phyloP scores from a whole-genome alignment of 148 eudicot species.

The Diospyros kaki region DNA sequence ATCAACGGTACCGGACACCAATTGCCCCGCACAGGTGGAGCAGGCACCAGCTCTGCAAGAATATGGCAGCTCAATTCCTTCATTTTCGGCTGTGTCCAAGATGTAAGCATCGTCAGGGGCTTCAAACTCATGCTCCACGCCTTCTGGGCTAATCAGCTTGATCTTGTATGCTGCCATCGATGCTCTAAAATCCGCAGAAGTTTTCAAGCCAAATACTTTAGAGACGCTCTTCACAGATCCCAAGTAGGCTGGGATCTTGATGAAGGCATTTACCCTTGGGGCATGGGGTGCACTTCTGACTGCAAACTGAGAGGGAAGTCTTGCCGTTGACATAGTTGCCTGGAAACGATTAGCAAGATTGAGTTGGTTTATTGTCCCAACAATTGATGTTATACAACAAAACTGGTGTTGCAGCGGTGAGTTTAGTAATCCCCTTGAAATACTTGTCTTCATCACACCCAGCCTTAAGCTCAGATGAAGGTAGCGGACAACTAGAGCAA shows the following conservation, averaged over 20 bases:
- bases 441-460: too few relatives aligned
- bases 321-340: slow-evolving; percentile 48
- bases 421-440: too few relatives aligned
- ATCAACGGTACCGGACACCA: slow-evolving; percentile 56
- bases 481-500: too few relatives aligned
- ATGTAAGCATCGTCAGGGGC: slow-evolving; percentile 72
- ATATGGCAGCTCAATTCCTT: slow-evolving; percentile 77
- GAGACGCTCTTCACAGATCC: slow-evolving; percentile 31
- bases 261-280: slow-evolving; percentile 12
- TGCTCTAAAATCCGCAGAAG: slow-evolving; percentile 23
- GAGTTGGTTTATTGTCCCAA: neutral
- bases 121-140: slow-evolving; percentile 58
- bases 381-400: too few relatives aligned
- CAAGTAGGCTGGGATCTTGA: slow-evolving; percentile 36
- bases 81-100: slow-evolving; percentile 73
- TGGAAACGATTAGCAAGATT: slow-evolving; percentile 16
- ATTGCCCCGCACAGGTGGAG: slow-evolving; percentile 78
- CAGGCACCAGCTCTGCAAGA: slow-evolving; percentile 94
- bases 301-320: slow-evolving; percentile 39
- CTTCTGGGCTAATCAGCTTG: slow-evolving; percentile 57
- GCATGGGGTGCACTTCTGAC: slow-evolving; percentile 23
- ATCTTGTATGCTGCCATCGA: slow-evolving; percentile 63
- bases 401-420: too few relatives aligned
- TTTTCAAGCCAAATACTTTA: slow-evolving; percentile 44
- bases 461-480: too few relatives aligned